Evolutionary conservation across 441 rosid species (phyloP).

Genomic region (Aleurites moluccanus): DNA sequence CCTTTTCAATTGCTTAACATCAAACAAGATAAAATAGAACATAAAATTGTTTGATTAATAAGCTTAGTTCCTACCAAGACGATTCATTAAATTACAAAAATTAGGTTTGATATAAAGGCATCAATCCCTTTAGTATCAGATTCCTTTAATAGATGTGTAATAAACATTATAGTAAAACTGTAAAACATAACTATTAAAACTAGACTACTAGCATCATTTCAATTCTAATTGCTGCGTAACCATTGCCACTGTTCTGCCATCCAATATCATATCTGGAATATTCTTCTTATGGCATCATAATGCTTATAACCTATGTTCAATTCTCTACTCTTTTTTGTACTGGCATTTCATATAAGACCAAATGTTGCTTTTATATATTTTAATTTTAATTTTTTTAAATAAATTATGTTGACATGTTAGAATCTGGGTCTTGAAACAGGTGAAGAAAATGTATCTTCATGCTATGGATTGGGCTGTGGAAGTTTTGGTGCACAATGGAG

Average conservation of each 20-base stretch:
- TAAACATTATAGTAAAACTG: too few relatives aligned
- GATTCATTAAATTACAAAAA: too few relatives aligned
- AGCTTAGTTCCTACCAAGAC: too few relatives aligned
- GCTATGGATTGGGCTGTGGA: conserved; percentile 28
- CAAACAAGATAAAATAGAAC: too few relatives aligned
- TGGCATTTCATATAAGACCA: not conserved
- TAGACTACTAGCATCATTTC: not conserved
- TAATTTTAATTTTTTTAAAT: too few relatives aligned
- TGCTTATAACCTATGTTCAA: not conserved
- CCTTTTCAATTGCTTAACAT: too few relatives aligned
- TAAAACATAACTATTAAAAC: not conserved
- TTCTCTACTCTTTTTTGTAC: not conserved
- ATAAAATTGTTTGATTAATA: too few relatives aligned
- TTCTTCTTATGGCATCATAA: not conserved
- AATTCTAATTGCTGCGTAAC: not conserved
- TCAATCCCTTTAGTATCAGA: too few relatives aligned
- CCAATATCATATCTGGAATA: not conserved
- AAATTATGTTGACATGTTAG: not conserved
- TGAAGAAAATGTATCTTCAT: conserved; percentile 33
- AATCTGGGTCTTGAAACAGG: conserved; percentile 19
- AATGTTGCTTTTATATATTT: not conserved
- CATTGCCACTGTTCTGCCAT: not conserved
- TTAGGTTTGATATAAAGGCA: too few relatives aligned
- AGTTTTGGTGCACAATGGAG: conserved; percentile 2
- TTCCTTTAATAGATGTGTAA: not conserved